Base-by-base conservation (phyloP, 1,139 yeast species). In the Spencermartinsiella ligniputridi region DNA sequence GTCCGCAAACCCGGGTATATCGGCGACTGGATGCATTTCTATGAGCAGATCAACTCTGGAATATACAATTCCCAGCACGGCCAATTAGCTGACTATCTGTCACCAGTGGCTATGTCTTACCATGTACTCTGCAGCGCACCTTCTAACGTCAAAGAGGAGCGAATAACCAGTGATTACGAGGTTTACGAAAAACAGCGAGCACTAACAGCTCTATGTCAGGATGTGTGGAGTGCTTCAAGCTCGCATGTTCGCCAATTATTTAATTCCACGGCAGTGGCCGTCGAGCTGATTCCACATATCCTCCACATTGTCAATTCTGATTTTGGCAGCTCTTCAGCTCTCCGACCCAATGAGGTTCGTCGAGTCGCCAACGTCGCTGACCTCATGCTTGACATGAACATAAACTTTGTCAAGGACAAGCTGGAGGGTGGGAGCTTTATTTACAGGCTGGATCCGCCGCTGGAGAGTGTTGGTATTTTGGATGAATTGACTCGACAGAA, bases 1-100 rank as follows among this genome's bases (percentile, higher is more conserved):
- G 65, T 88, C 29, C 54, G 57, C n/a, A 83, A 83, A 52, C 88
- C 95, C 0, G 66, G 78, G 12, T 69, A 66, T 35, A 66, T 88
- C 12, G 78, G 87, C 37, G 95, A 88, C 50, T 90, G 96, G 96
- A 61, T 86, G 22, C 74, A 68, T 51, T 84, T 83, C 59, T 76
- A 79, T 52, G 97, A 89, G 57, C 49, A 63, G 21, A 63, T 78
- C 58, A 58, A 64, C 33, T 59, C 63, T 47, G 66, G 78, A 21
- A 57, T 72, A 45, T 76, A 75, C 45, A 71, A 68, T 5, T 41
- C 44, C 43, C 71, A 67, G 49, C 67, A 67, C 52, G 73, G 74
- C 17, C 85, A 81, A 41, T 56, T 81, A 18, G 65, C 72, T 17
- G 71, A 74, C 33, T 87, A 85, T 58, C 69, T 78, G 8, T 68